Conservation (phyloP, 2,329 filamentous ascomycete genomes). For the Phyllosticta ampelicida region DNA sequence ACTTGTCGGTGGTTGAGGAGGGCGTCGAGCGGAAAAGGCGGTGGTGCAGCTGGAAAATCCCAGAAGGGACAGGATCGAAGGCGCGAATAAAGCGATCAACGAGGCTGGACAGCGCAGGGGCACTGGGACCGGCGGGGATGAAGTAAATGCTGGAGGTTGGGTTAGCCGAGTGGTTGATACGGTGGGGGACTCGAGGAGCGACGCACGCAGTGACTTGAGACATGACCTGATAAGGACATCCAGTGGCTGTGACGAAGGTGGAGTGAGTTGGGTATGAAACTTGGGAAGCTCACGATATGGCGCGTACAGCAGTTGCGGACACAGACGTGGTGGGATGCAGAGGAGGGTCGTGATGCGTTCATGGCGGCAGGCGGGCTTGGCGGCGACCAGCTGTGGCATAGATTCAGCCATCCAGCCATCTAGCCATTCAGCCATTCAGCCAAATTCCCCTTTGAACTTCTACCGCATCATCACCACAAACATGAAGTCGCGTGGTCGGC, state of each 20-base stretch:
- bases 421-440: no score
- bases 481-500: not conserved
- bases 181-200: not conserved
- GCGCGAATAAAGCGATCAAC: constrained; percentile 19
- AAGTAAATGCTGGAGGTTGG: constrained; percentile 21
- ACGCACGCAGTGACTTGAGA: constrained; percentile 5
- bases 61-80: constrained; percentile 15
- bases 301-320: not conserved
- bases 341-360: not conserved
- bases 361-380: not conserved
- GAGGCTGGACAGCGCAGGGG: constrained; percentile 16
- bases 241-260: not conserved
- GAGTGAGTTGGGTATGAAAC: not conserved
- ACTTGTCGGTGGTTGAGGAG: constrained; percentile 9
- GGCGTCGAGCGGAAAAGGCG: constrained; percentile 25
- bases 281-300: not conserved
- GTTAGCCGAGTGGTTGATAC: not conserved
- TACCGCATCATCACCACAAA: not conserved
- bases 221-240: not conserved
- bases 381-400: not conserved
- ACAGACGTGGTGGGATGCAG: no score
- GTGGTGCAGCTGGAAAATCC: constrained; percentile 22
- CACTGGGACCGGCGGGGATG: constrained; percentile 19
- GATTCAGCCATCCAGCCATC: not conserved
- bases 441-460: no score